These are phyloP conservation scores for Candida boleticola DNA, from an alignment of 805 yeast genomes.

Conservation along the genomic window DNA sequence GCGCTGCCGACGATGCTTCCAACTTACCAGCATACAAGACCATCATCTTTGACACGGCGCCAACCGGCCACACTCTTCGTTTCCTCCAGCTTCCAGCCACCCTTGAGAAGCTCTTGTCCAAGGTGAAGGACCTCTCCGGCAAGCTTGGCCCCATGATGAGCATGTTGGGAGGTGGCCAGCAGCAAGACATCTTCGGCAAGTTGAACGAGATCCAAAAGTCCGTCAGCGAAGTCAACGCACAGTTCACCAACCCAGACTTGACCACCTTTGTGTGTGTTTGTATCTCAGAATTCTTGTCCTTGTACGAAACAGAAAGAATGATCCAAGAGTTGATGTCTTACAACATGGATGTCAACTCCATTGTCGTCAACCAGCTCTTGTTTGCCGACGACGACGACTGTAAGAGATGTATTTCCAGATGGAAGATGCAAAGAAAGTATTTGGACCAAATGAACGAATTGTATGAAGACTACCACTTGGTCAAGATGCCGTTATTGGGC, in stretches of 20 bases:
- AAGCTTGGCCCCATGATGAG: slow-evolving; percentile 88
- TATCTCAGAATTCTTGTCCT: slow-evolving; percentile 91
- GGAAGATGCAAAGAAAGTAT: slow-evolving; percentile 95
- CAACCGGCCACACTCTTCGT: slow-evolving; percentile 97
- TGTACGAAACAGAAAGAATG: slow-evolving; percentile 96
- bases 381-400: slow-evolving; percentile 83
- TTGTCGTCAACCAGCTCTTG: slow-evolving; percentile 90
- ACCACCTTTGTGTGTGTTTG: slow-evolving; percentile 97
- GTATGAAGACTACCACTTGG: slow-evolving; percentile 95
- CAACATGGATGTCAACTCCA: slow-evolving; percentile 95
- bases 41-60: slow-evolving; percentile 98
- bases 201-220: slow-evolving; percentile 76
- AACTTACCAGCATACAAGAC: slow-evolving; percentile 58
- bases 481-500: slow-evolving; percentile 93
- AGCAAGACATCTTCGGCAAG: slow-evolving; percentile 72
- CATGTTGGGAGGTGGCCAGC: slow-evolving; percentile 69
- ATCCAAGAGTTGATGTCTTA: slow-evolving; percentile 93
- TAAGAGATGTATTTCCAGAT: slow-evolving; percentile 86
- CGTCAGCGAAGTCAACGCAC: slow-evolving; percentile 86
- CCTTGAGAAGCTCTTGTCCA: slow-evolving; percentile 79
- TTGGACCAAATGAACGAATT: slow-evolving; percentile 93
- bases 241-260: slow-evolving; percentile 92
- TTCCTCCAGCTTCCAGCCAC: slow-evolving; percentile 94
- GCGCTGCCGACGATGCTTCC: slow-evolving; percentile 17
- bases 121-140: slow-evolving; percentile 82